Percentiles rank a stretch among this genome's conserved stretches.
These are phyloP conservation scores for Luzula sylvatica DNA, from an alignment of 176 grass and related monocot species.

Conservation along the genomic window DNA sequence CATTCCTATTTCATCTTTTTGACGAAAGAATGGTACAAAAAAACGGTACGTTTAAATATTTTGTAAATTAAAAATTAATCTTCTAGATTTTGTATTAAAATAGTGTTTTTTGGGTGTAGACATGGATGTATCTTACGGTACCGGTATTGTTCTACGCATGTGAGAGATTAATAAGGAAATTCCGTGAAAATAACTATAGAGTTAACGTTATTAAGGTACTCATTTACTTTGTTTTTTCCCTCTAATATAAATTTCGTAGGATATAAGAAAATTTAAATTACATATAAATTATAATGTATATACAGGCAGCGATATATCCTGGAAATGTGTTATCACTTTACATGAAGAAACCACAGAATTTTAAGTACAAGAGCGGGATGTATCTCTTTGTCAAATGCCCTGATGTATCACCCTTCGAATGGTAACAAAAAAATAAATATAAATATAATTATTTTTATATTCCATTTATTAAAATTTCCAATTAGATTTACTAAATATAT, in stretches of 20 bases:
- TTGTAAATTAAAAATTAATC: neutral
- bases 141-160: constrained; percentile 89
- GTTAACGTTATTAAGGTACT: constrained; percentile 72
- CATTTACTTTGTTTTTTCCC: constrained; percentile 12
- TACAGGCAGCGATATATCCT: constrained; percentile 93
- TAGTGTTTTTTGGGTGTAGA: constrained; percentile 41
- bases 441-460: neutral
- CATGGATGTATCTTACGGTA: constrained; percentile 96
- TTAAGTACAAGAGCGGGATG: constrained; percentile 99
- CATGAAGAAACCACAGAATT: constrained; percentile 80
- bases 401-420: constrained; percentile 93
- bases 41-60: constrained; percentile 46
- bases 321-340: constrained; percentile 93
- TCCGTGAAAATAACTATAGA: constrained; percentile 63
- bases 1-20: constrained; percentile 98
- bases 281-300: neutral
- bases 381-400: constrained; percentile 97
- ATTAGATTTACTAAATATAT: constrained; percentile 21
- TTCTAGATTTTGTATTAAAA: neutral
- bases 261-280: neutral
- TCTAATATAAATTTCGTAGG: neutral
- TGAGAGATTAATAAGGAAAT: constrained; percentile 87
- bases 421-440: constrained; percentile 36
- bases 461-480: neutral
- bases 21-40: constrained; percentile 88